Percentiles rank a stretch among this genome's conserved stretches.
phyloP scores from a whole-genome alignment of 2,329 filamentous ascomycete genomes.

The Mycocentrospora acerina region DNA sequence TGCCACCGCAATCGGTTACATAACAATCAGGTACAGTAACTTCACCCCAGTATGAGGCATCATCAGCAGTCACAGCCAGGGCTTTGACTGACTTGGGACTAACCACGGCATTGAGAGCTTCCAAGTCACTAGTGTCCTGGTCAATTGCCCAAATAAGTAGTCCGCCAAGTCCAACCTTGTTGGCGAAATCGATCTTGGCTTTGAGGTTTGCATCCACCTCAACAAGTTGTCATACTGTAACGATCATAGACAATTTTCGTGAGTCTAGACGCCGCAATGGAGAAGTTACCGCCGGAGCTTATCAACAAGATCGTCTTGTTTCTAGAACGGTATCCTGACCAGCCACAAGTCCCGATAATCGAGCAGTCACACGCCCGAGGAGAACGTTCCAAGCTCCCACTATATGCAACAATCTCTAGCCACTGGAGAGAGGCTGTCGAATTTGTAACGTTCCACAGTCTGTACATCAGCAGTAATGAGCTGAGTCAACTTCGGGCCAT shows the following conservation, averaged over 20 bases:
- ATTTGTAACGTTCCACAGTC: constrained; percentile 2
- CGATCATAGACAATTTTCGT: background rate
- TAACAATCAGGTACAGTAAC: constrained; percentile 25
- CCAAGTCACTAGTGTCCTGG: background rate
- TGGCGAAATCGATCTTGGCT: constrained; percentile 36
- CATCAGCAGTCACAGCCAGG: constrained; percentile 4
- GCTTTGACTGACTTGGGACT: constrained; percentile 5
- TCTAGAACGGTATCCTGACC: constrained; percentile 2
- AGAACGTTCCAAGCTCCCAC: constrained; percentile 1
- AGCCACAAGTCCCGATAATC: background rate
- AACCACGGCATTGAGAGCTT: constrained; percentile 6
- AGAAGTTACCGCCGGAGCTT: constrained; percentile 1
- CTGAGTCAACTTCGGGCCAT: constrained; percentile 1
- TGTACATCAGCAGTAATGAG: constrained; percentile 3
- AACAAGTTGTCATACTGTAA: background rate
- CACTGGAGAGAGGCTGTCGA: constrained; percentile 5
- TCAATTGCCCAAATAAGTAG: constrained; percentile 24
- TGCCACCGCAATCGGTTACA: constrained; percentile 29
- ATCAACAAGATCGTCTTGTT: constrained; percentile 2
- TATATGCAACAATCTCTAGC: constrained; percentile 4
- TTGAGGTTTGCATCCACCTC: constrained; percentile 27
- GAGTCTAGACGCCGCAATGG: background rate
- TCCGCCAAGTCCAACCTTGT: constrained; percentile 29
- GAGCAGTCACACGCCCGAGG: background rate
- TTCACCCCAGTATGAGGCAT: constrained; percentile 12